Conservation (phyloP, 345 rosid species). For the Turnera subulata region DNA sequence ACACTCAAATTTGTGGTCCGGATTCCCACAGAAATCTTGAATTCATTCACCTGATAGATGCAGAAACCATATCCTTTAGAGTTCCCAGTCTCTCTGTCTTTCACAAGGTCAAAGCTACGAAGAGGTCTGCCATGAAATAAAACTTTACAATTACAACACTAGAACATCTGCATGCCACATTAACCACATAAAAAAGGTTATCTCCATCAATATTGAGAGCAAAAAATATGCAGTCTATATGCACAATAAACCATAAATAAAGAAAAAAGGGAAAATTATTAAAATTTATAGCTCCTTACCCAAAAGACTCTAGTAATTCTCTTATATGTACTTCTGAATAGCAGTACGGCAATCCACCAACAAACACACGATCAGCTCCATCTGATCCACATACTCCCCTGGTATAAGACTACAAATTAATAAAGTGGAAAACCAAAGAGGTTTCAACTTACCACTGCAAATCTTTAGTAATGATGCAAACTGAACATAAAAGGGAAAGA, state of each 20-base stretch:
- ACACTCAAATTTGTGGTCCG: too few relatives aligned
- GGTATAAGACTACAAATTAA: conserved; percentile 10
- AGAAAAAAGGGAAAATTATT: not conserved
- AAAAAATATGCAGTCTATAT: not conserved
- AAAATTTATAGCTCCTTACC: conserved; percentile 12
- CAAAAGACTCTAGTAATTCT: conserved; percentile 34
- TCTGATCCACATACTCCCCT: conserved; percentile 27
- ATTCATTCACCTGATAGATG: conserved; percentile 47
- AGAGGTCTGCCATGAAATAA: conserved; percentile 34
- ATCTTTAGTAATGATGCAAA: not conserved
- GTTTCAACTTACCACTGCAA: not conserved
- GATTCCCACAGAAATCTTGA: too few relatives aligned
- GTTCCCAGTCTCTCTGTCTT: conserved; percentile 88
- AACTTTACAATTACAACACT: conserved; percentile 3
- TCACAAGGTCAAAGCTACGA: conserved; percentile 80
- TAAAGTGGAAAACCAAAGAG: not conserved
- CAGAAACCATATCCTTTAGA: conserved; percentile 88
- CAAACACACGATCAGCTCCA: conserved; percentile 37
- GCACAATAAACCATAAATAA: not conserved
- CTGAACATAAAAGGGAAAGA: not conserved
- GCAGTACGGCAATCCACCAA: conserved; percentile 38
- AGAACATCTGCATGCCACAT: not conserved
- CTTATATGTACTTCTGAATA: conserved; percentile 31
- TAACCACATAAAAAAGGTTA: not conserved
- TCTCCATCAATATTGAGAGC: not conserved